Base-by-base conservation (phyloP, 495 filamentous ascomycete species). In the Bathelium albidoporum region DNA sequence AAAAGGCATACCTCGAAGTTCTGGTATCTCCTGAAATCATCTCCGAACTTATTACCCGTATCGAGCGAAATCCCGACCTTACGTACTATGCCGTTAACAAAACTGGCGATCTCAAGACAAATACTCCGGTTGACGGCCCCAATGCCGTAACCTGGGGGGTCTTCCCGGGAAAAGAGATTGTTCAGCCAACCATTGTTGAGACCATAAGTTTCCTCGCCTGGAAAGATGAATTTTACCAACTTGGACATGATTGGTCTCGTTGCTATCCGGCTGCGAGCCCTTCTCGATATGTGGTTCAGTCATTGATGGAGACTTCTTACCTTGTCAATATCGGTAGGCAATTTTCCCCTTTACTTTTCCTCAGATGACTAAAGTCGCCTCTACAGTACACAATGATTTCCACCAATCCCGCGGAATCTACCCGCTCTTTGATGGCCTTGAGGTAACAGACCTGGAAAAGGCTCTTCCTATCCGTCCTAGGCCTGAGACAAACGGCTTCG, bases 131-230 rank as follows among this genome's bases (percentile, higher is more conserved):
- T 41, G 90, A 92, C 53, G 90, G 88, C 16, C 95, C 95, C 28
- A 99, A 97, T 69, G 95, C 95, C 12, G 86, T 99, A 59, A 99
- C 95, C 2, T 99, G 95, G 95, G 95, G 95, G 75, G 95, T 97
- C 52, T 99, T 97, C 78, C 92, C 95, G 12, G 94, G 94, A 36
- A 94, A 96, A 72, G 95, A 99, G 74, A 97, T 99, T 71, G 91
- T 99, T 52, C 95, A 99, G 73, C 95, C 95, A 12, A 99, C 95
- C n/a, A 95, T 99, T 65, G 93, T 97, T 55, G 95, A 99, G 76
- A 95, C 90, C 7, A 85, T 97, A 74, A 94, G 89, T 76, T 99
- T 99, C 83, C 75, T 99, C 61, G 95, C 95, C 29, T 99, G 95
- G 95, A 96, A 96, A 78, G 95, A 99, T 67, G 95, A 99, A 73